Percentiles rank a stretch among this genome's conserved stretches.
phyloP scores from a whole-genome alignment of 2,329 filamentous ascomycete genomes.

The Septoria linicola region DNA sequence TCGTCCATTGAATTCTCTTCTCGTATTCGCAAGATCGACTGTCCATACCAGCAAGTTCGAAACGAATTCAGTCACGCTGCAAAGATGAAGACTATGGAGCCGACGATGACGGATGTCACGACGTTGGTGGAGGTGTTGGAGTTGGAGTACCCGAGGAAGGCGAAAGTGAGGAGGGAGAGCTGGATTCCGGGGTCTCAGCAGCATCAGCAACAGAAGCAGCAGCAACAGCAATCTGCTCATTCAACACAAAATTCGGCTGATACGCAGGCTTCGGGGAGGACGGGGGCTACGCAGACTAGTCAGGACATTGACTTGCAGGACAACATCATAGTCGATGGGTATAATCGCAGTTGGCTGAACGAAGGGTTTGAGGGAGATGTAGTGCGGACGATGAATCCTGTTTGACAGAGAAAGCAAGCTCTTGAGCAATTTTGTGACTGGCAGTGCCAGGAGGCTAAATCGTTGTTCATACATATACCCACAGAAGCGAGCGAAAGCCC shows the following conservation, averaged over 20 bases:
- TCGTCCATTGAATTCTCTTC: background rate
- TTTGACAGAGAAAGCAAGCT: no score
- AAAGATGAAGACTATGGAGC: background rate
- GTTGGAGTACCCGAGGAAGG: background rate
- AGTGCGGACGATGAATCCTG: background rate
- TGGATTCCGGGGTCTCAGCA: background rate
- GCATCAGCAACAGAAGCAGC: background rate
- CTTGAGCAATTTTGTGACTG: no score
- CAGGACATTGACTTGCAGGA: constrained; percentile 10
- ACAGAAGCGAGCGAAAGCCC: no score
- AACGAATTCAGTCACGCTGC: background rate
- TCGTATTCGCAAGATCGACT: constrained; percentile 7
- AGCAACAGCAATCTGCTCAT: background rate
- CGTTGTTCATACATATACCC: no score
- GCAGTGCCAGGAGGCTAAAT: no score
- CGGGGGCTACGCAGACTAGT: background rate
- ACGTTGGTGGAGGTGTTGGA: constrained; percentile 1
- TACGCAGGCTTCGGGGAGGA: background rate
- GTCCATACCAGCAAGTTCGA: constrained; percentile 6
- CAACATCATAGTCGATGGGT: constrained; percentile 12
- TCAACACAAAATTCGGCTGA: background rate
- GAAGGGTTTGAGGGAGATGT: constrained; percentile 11
- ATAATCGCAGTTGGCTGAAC: constrained; percentile 11
- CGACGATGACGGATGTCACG: constrained; percentile 3
- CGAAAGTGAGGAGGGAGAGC: background rate